Conservation (phyloP, 2,329 filamentous ascomycete genomes). For the Penicillium sp. region DNA sequence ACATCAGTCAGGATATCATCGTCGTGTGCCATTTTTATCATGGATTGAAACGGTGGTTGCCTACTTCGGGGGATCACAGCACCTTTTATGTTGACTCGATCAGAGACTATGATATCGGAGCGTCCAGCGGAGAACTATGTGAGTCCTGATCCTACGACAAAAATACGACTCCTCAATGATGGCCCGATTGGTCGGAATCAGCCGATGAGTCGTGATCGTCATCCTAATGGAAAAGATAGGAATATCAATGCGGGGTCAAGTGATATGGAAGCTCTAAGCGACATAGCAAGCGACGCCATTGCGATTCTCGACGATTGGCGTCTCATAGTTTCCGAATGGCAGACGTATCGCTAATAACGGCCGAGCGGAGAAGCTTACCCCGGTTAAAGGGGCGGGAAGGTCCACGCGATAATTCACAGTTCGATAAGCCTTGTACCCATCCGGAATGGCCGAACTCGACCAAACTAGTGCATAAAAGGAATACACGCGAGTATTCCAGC, state of each 20-base stretch:
- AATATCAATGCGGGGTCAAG: constrained; percentile 4
- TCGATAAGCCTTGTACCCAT: not conserved
- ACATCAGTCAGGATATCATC: constrained; percentile 27
- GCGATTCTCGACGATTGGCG: not conserved
- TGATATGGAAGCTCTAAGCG: constrained; percentile 21
- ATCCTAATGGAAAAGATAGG: constrained; percentile 3
- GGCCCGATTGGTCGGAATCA: constrained; percentile 4
- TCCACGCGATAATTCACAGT: constrained; percentile 11
- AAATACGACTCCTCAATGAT: not conserved
- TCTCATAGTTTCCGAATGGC: not conserved
- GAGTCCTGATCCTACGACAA: not conserved
- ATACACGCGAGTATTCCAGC: not conserved
- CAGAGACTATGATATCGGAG: not conserved
- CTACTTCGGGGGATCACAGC: not conserved
- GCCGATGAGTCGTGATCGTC: constrained; percentile 3
- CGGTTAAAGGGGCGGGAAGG: constrained; percentile 13
- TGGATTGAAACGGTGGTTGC: not conserved
- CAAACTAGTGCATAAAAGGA: not conserved
- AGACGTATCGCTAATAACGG: not conserved
- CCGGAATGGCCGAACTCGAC: not conserved
- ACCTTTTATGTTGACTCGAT: not conserved
- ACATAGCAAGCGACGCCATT: not conserved
- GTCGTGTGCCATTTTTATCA: constrained; percentile 13
- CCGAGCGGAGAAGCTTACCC: constrained; percentile 12
- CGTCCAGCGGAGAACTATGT: not conserved